These are phyloP conservation scores for Boletus rufocinnamomeus DNA, from an alignment of 768 basidiomycete species.

Conservation along the genomic window DNA sequence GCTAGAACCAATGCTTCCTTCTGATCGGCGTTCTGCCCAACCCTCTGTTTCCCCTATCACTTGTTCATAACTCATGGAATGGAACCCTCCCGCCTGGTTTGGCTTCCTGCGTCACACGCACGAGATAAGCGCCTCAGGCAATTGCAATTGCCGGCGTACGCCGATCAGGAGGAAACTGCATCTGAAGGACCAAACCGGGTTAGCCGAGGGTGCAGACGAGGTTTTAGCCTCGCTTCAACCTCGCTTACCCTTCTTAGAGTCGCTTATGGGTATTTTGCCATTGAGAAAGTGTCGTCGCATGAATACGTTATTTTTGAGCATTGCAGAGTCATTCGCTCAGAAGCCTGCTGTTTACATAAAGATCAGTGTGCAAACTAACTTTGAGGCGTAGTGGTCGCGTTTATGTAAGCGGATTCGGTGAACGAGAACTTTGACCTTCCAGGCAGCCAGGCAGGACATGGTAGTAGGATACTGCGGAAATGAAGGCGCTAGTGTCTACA, in stretches of 20 bases:
- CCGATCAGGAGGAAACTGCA: background rate
- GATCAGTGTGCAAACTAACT: background rate
- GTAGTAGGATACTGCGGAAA: background rate
- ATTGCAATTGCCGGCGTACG: background rate
- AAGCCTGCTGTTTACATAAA: too few relatives aligned
- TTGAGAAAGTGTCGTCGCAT: too few relatives aligned
- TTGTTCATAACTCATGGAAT: background rate
- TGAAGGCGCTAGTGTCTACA: background rate
- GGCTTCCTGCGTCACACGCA: background rate
- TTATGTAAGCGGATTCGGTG: background rate
- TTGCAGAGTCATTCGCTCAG: too few relatives aligned
- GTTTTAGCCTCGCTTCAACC: too few relatives aligned
- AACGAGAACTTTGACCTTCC: background rate
- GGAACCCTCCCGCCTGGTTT: background rate
- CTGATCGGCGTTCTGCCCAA: conserved; percentile 15
- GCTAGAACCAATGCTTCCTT: background rate
- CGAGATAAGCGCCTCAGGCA: background rate
- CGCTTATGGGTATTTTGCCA: too few relatives aligned
- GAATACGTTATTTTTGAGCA: too few relatives aligned
- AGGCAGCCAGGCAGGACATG: background rate
- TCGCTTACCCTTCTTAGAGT: too few relatives aligned
- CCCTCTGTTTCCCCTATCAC: background rate
- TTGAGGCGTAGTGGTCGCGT: background rate
- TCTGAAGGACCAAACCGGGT: too few relatives aligned
- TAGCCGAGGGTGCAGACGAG: too few relatives aligned